These are phyloP conservation scores for Neoboletus magnificus DNA, from an alignment of 768 basidiomycete genomes.

Conservation along the genomic window DNA sequence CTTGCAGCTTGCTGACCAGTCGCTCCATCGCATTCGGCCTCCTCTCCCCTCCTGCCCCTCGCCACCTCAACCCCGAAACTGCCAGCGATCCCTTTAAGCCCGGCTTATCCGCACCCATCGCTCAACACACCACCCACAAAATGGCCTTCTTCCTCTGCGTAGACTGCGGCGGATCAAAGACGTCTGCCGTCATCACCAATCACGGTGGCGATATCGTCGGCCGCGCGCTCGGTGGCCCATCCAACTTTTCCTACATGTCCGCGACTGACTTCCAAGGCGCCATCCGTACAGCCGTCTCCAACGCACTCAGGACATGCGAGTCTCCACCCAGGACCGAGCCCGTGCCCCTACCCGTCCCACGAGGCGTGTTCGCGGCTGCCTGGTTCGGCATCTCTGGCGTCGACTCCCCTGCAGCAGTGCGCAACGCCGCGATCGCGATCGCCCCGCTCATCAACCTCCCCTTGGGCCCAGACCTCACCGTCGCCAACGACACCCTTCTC, in stretches of 20 bases:
- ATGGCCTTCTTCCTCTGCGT: conserved; percentile 76
- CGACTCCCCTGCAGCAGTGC: conserved; percentile 65
- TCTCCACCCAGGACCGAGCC: conserved; percentile 36
- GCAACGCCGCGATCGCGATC: conserved; percentile 50
- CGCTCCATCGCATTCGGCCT: not conserved
- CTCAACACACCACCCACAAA: too few species aligned
- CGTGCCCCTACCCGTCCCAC: conserved; percentile 37
- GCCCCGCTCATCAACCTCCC: conserved; percentile 59
- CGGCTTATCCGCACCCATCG: not conserved
- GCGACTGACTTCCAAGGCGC: conserved; percentile 54
- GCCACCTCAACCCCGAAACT: not conserved
- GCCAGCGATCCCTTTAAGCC: not conserved
- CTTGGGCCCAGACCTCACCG: conserved; percentile 47
- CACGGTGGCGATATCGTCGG: conserved; percentile 57
- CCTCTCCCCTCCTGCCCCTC: not conserved
- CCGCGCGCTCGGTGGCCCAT: conserved; percentile 70
- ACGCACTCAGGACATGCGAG: conserved; percentile 50
- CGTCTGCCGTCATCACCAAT: conserved; percentile 68
- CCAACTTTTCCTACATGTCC: conserved; percentile 82
- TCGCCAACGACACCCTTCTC: conserved; percentile 83
- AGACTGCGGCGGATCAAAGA: conserved; percentile 90
- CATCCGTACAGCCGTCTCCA: conserved; percentile 48
- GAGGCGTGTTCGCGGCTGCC: conserved; percentile 54
- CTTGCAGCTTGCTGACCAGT: not conserved
- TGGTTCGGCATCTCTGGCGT: conserved; percentile 87